Base-by-base conservation (phyloP, 768 basidiomycete genomes). In the Asterophora lycoperdoides region DNA sequence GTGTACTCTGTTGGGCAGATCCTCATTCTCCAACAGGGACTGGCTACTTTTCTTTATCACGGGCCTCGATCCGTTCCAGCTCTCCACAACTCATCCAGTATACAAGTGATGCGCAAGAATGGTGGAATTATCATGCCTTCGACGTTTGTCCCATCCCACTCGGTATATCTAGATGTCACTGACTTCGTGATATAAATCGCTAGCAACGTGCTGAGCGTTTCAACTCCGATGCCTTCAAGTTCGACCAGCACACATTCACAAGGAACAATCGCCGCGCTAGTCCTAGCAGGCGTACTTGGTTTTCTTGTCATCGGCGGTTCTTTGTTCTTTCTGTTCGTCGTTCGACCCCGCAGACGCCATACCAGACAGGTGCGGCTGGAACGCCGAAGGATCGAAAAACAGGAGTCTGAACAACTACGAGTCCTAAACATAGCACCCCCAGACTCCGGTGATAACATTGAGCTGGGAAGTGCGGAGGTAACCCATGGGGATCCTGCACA, bases 261-360 rank as follows among this genome's bases (percentile, higher is more conserved):
- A 51, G 84, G 86, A 36, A 81, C 84, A 1, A 79, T 86, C 46
- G 85, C 84, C 15, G 86, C 84, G 0, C 68, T 86, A 26, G 75
- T 73, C 8, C 69, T 89, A 2, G 83, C 79, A 2, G 72, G 74
- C 17, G 61, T 80, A 15, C 66, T 88, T 8, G 72, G 75, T 20
- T 68, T 80, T 56, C 45, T 83, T 23, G 50, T 81, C 4, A 49
- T 75, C 8, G 65, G 67, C 40, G 62, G 69, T 23, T 30, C 64
- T 11, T 58, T 80, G 1, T 72, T 74, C 52, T 77, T 68, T 54
- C 68, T 73, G 49, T 67, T 72, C 42, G 62, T 78, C 44, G 68
- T 75, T 43, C 76, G 81, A 9, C 77, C 80, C 11, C 77, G 74
- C 10, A 56, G 59, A 52, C 68, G 70, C 33, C 62, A 64, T 7